Base-by-base conservation (phyloP, 2,329 filamentous ascomycete species). In the Bipolaris bicolor region DNA sequence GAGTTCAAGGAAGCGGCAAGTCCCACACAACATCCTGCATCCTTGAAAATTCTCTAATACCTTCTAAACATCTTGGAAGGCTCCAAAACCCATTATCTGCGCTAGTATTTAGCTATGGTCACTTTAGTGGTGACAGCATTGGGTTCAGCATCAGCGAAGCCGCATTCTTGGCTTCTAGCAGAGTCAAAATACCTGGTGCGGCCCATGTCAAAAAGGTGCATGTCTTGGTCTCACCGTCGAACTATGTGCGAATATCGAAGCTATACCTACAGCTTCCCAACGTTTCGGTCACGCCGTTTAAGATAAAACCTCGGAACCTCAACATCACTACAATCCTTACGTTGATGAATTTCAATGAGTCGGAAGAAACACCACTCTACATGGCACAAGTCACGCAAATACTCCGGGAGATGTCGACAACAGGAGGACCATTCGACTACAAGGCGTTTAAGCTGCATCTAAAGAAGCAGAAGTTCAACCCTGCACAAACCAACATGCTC, bases 1-100 rank as follows among this genome's bases (percentile, higher is more conserved):
- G 86, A 1, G 83, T 83, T 1, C 86, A 89, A 64, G 86, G 86
- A 0, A 83, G 81, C 41, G 86, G 86, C 0, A 89, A 88, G 65
- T 84, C 81, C 16, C 84, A 88, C 55, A 87, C 85, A 0, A 75
- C 87, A 1, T 82, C 84, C 0, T 86, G 82, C 63, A 76, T 89
- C 44, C 75, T 88, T 11, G 69, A 72, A 40, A 71, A 72, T 29
- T 54, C 65, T 1, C 74, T 90, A 0, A 72, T 86, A 1, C 63
- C 70, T 0, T 82, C 68, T 5, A 50, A 78, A 0, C 64, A 70
- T 2, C 67, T 82, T 1, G 82, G 81, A 1, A 71, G 69, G 2
- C 68, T 87, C 1, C 78, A 79, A 0, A 76, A 76, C 0, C 86
- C 86, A 0, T 74, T 89, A 0, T 84, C 85, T 0, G 86, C 84